Percentiles rank a stretch among this genome's conserved stretches.
Evolutionary conservation across 805 yeast species (phyloP).

Genomic region (Nakazawaea ambrosiae): DNA sequence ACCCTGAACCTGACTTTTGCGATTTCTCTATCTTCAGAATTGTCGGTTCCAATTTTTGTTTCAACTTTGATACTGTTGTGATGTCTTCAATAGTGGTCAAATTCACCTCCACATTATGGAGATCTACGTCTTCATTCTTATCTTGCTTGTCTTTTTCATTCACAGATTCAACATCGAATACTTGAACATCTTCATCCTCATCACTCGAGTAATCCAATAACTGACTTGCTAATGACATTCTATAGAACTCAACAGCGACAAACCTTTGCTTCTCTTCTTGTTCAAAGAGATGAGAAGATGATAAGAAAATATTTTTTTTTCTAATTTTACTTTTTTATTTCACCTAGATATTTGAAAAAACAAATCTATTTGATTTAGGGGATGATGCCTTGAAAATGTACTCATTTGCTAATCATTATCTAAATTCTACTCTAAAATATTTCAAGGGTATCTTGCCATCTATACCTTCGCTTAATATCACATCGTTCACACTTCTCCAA

Average conservation of each 20-base stretch:
- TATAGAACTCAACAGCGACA: no score
- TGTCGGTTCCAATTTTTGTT: constrained; percentile 1
- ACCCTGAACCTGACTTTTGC: constrained; percentile 21
- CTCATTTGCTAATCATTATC: no score
- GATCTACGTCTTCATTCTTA: neutral
- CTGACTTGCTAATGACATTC: constrained; percentile 7
- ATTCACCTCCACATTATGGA: neutral
- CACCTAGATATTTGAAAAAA: no score
- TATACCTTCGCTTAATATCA: constrained; percentile 60
- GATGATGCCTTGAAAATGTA: no score
- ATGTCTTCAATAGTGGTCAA: constrained; percentile 8
- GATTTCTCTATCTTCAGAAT: constrained; percentile 17
- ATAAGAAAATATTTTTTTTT: no score
- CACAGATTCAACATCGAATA: neutral
- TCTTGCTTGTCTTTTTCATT: neutral
- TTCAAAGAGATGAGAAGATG: no score
- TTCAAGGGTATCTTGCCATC: constrained; percentile 42
- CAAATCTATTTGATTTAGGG: no score
- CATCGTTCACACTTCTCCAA: constrained; percentile 66
- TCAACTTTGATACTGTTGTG: constrained; percentile 4
- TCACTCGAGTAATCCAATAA: constrained; percentile 7
- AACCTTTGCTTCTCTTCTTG: no score
- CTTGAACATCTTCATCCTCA: constrained; percentile 5
- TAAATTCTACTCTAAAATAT: constrained; percentile 27
- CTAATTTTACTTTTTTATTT: no score